Evolutionary conservation across 176 grass and related monocot species (phyloP), one percentile per base, ranked within the genome.

Genomic region (Puccinellia tenuiflora): DNA sequence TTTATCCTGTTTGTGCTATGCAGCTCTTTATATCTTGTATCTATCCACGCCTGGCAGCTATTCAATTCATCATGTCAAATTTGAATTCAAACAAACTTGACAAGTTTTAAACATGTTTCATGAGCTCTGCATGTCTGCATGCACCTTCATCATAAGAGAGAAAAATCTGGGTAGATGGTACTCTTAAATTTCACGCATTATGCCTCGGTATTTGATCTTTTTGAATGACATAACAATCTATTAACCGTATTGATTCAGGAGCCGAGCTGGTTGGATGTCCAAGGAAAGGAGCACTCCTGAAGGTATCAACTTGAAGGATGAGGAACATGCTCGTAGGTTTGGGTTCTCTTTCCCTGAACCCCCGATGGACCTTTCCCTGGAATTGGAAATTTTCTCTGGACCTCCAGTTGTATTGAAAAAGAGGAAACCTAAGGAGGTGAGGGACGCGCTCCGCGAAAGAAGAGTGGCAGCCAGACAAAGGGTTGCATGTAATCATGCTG

Each of bases 241-340:
- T 15, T 29, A 14, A 63, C 37, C 38, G 24, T 26, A 53, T 7
- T 56, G 53, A 56, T 24, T 56, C 53, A 56, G 61, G 78, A 80
- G 42, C 37, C 21, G 48, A 80, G 43, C 20, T 10, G 61, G 78
- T 24, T 67, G 60, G 39, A 57, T 17, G 43, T 79, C 25, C 56
- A 79, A 79, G 57, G 40, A 47, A 29, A 30, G 57, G 57, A 79
- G 77, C 6, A 64, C 57, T 47, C 77, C 39, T 63, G 77, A 64
- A 14, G 43, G 24, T 46, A 80, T 24, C 42, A 16, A 60, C 10
- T 25, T 60, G n/a, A n/a, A n/a, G n/a, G n/a, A n/a, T n/a, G 56
- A 60, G 24, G 3, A 28, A 60, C 24, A 60, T 60, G 56, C 56
- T 28, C 4, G 0, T 10, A 60, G 9, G 11, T 60, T 60, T 28